Evolutionary conservation across 2,329 filamentous ascomycete species (phyloP).

Genomic region (Chlorencoelia australis): DNA sequence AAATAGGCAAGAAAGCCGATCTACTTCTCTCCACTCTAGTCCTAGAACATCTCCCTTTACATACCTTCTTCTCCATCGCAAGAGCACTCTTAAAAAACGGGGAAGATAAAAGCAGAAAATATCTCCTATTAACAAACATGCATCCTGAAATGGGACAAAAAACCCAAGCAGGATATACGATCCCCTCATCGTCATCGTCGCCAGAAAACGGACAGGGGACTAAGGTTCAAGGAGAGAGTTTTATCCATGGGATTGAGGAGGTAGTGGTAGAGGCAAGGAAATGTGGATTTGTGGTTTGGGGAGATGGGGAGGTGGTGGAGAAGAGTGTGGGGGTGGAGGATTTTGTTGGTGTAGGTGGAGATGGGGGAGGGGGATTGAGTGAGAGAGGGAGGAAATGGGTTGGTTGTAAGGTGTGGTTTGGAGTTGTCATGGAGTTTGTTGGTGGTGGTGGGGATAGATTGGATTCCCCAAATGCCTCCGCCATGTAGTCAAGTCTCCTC

Average conservation of each 20-base stretch:
- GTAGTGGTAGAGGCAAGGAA: slow-evolving; percentile 38
- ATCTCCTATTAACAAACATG: slow-evolving; percentile 57
- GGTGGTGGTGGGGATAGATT: too few relatives aligned
- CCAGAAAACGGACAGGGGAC: slow-evolving; percentile 35
- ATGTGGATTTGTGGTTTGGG: slow-evolving; percentile 35
- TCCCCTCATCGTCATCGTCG: too few relatives aligned
- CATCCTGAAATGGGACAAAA: slow-evolving; percentile 51
- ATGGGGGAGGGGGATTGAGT: slow-evolving; percentile 48
- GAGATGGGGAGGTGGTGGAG: slow-evolving; percentile 32
- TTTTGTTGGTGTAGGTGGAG: slow-evolving; percentile 12
- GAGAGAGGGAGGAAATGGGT: slow-evolving; percentile 55
- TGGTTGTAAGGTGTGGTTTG: slow-evolving; percentile 44
- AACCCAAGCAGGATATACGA: slow-evolving; percentile 53
- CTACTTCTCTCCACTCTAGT: slow-evolving; percentile 52
- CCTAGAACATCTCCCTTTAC: slow-evolving; percentile 50
- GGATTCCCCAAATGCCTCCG: too few relatives aligned
- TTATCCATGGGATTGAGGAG: slow-evolving; percentile 42
- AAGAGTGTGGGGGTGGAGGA: slow-evolving; percentile 36
- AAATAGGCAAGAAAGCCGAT: slow-evolving; percentile 20
- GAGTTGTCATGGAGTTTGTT: slow-evolving; percentile 33
- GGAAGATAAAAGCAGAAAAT: slow-evolving; percentile 34
- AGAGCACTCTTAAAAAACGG: slow-evolving; percentile 21
- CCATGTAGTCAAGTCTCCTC: too few relatives aligned
- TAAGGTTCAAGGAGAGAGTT: slow-evolving; percentile 52
- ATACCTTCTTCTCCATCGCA: slow-evolving; percentile 34